Evolutionary conservation across 2,329 filamentous ascomycete genomes (phyloP), one percentile per base, ranked within the genome.

Genomic region (Coniella vitis): DNA sequence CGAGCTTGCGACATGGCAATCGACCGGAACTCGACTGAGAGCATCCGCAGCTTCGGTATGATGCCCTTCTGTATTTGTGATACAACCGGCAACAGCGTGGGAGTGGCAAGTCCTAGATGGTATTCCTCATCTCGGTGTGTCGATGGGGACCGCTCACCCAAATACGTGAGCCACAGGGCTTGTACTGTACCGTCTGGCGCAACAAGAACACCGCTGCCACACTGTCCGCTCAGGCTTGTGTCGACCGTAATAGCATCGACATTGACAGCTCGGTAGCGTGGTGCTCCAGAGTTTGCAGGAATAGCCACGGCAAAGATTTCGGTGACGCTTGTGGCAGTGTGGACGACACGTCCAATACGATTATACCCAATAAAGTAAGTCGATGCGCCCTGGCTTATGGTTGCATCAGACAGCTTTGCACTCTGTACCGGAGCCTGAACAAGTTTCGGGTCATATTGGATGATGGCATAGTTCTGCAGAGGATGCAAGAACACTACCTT

Each of bases 291-390:
- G 67, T 95, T 97, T 21, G 93, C 90, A 1, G 93, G 94, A 54
- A 98, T 97, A 1, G 90, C 89, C 3, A 97, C 93, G 2, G 93
- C 93, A 10, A 91, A 97, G 61, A 98, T 94, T 65, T 98, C 93
- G 1, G 94, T 98, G 13, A 98, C 90, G 0, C 86, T 89, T 0
- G 93, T 97, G 58, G 95, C 90, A 4, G 90, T 87, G 58, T 96
- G 88, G 4, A 97, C 91, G 36, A 96, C 88, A 32, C 91, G 83
- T 53, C 91, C 85, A 56, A 96, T 97, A 57, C 94, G 84, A 63
- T 98, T 98, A 72, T 95, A 94, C n/a, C 93, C 94, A 55, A 98
- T 86, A 68, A 98, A 98, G 57, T 95, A 90, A 0, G 90, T 96
- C 49, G 91, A 86, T 42, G 90, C 88, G 32, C 93, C 93, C 70